Base-by-base conservation (phyloP, 805 yeast species). In the Cyberlindnera bimundalis region DNA sequence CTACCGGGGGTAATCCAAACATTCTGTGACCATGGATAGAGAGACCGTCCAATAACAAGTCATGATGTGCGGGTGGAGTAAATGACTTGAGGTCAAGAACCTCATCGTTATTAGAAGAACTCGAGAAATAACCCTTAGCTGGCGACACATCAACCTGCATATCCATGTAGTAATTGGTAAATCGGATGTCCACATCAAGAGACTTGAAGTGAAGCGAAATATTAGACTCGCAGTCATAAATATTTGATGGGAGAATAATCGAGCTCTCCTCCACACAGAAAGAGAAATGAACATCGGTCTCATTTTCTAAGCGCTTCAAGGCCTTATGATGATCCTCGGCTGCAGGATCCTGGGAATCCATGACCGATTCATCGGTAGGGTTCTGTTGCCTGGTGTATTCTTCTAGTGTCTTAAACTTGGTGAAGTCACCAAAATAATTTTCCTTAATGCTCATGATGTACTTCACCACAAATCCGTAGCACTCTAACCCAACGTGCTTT, bases 81-180 rank as follows among this genome's bases (percentile, higher is more conserved):
- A 44, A 51, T 4, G 27, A 26, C 6, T 31, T 40, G 9, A 47
- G 18, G 15, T 51, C 42, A 7, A 61, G 41, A 3, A 56, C 29
- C 1, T 37, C 26, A 7, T 18, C 30, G 20, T 50, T 38, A 14
- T 41, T 47, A 15, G 45, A 42, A 0, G 43, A 35, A 11, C 51
- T 37, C 6, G 53, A 32, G 25, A 56, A 51, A 23, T 51, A 47
- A 0, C 76, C 77, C 5, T 55, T 59, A 3, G 80, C 58, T 1
- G 90, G 87, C 11, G 84, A 70, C 29, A 81, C 68, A 48, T 85
- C 79, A 1, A 83, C 84, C 54, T 88, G 91, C 46, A 91, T 58
- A 56, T 91, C 96, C 96, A 93, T 90, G 56, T 91, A 93, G 60
- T 84, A 93, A 52, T 88, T 85, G 14, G 91, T 83, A 61, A 88